Base-by-base conservation (phyloP, 768 basidiomycete species). In the Leccinum pellstonianum region DNA sequence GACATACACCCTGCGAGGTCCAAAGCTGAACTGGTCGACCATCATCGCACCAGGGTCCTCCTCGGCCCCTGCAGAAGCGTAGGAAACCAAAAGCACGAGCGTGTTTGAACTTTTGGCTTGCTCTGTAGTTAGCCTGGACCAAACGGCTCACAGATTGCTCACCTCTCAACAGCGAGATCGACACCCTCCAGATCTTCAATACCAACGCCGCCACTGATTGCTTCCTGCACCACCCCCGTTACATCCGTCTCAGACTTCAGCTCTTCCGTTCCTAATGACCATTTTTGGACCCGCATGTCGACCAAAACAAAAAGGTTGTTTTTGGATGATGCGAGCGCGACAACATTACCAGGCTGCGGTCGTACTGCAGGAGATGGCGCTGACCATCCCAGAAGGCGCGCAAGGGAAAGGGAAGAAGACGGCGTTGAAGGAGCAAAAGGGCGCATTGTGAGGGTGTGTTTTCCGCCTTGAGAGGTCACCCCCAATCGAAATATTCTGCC, bases 171-270 rank as follows among this genome's bases (percentile, higher is more conserved):
- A 6, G 82, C 82, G 35, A 91, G 64, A 76, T 93, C 91, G 50
- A 91, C 75, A 43, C 92, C 72, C 68, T 93, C 91, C 4, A 93
- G 73, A 64, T 91, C 90, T 46, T 90, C 73, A 58, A 80, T 77
- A 7, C 77, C 70, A 53, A 83, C 77, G 0, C 75, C 75, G 35
- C 76, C 73, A 43, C 80, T 72, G 21, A 91, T 71, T 19, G 81
- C 82, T 1, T 76, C 68, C 6, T 77, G 76, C 10, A 87, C 74
- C 19, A 83, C 73, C 0, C 66, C 76, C 0, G 78, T 76, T n/a
- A 89, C 67, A 61, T 90, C 86, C 47, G 76, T 73, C 62, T 90
- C 87, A 37, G 80, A 58, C 3, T 80, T 65, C 27, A 88, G 67
- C 59, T 88, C 85, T 66, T 91, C 90, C 31, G 78, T 82, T 43